A percentile compares a stretch with the other conserved stretches of the same genome.
These are phyloP conservation scores for Darksidea phi DNA, from an alignment of 495 filamentous ascomycete genomes.

Conservation along the genomic window DNA sequence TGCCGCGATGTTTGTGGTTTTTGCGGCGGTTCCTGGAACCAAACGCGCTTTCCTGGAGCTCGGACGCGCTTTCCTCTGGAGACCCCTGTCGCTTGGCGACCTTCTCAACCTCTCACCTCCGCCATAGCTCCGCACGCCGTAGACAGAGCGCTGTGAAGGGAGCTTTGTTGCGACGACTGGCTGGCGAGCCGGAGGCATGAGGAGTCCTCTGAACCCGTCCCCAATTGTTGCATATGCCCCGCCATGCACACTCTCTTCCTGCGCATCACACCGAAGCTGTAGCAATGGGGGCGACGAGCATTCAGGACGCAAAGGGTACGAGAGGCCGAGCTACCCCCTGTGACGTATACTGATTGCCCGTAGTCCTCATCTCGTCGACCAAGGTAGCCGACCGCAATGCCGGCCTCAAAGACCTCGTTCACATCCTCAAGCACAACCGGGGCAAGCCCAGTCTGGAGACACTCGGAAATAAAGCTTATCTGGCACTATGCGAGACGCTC, in stretches of 20 bases:
- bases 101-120: not conserved
- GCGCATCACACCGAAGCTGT: not conserved
- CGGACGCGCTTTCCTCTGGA: constrained; percentile 13
- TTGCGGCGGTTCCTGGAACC: not conserved
- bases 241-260: no score
- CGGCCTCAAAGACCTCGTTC: constrained; percentile 56
- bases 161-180: no score
- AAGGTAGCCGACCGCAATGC: constrained; percentile 34
- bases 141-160: not conserved
- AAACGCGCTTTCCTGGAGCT: constrained; percentile 14
- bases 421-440: constrained; percentile 62
- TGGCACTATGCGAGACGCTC: constrained; percentile 76
- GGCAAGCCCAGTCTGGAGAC: constrained; percentile 53
- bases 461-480: constrained; percentile 73
- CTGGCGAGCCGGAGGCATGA: no score
- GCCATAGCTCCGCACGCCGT: not conserved
- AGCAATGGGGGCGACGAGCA: constrained; percentile 16
- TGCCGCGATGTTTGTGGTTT: constrained; percentile 6
- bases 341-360: not conserved
- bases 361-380: constrained; percentile 30
- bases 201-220: no score
- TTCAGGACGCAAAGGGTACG: constrained; percentile 32
- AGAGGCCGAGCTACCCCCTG: no score
- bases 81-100: constrained; percentile 24
- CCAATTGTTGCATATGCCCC: no score